phyloP scores from a whole-genome alignment of 768 basidiomycete species.

The Fomitopsis pulvina region DNA sequence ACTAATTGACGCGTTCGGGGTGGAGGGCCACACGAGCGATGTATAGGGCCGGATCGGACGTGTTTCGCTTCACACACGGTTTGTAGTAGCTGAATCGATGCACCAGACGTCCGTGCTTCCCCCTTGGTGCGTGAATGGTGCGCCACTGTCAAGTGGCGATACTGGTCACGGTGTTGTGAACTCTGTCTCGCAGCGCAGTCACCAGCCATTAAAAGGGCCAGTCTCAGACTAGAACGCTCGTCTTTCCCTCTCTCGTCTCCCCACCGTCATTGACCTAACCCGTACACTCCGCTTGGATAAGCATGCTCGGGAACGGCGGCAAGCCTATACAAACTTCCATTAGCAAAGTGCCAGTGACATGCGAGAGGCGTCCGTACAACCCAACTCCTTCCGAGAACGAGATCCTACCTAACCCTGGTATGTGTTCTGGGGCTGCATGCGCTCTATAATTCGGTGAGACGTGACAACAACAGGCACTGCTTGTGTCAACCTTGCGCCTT shows the following conservation, averaged over 20 bases:
- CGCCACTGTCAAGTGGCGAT: too few species aligned
- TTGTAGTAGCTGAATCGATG: too few species aligned
- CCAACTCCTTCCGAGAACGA: slow-evolving; percentile 6
- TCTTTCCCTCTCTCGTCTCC: not conserved
- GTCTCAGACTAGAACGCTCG: too few species aligned
- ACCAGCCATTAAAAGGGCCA: too few species aligned
- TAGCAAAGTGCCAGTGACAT: slow-evolving; percentile 11
- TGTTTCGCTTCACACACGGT: slow-evolving; percentile 54
- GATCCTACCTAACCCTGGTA: slow-evolving; percentile 11
- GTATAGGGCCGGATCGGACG: slow-evolving; percentile 67
- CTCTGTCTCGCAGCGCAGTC: too few species aligned
- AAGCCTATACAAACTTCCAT: slow-evolving; percentile 9
- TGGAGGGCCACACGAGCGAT: slow-evolving; percentile 62
- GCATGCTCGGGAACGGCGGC: slow-evolving; percentile 1
- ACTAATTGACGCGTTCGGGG: slow-evolving; percentile 60
- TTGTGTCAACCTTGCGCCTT: slow-evolving; percentile 14
- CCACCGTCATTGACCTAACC: not conserved
- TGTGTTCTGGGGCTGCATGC: too few species aligned
- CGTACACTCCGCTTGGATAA: too few species aligned
- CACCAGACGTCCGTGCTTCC: too few species aligned
- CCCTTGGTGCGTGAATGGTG: too few species aligned
- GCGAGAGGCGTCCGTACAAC: slow-evolving; percentile 11
- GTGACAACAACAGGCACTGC: slow-evolving; percentile 12
- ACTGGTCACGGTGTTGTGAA: too few species aligned
- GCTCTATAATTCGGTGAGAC: too few species aligned